These are phyloP conservation scores for Nitzschia putrida DNA, from an alignment of 108 stramenopile genomes.

Conservation along the genomic window DNA sequence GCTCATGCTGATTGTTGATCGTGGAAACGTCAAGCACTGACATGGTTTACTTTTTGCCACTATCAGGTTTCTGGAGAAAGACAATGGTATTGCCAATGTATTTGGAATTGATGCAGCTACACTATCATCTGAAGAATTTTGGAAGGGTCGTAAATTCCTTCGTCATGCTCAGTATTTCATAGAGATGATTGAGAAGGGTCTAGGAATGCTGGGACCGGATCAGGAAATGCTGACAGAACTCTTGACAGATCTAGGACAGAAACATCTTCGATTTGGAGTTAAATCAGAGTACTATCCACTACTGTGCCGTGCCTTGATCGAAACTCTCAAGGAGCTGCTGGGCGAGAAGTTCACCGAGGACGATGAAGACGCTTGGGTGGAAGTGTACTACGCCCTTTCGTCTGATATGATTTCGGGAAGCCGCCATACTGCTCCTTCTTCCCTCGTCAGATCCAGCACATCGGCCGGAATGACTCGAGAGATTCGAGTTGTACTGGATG, in stretches of 20 bases:
- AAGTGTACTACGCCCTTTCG: conserved; percentile 31
- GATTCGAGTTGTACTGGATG: no score
- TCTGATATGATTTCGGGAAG: conserved; percentile 25
- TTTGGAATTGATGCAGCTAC: no score
- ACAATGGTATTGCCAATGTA: no score
- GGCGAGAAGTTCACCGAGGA: conserved; percentile 46
- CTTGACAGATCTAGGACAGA: conserved; percentile 37
- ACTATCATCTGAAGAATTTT: conserved; percentile 3
- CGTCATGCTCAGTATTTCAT: conserved; percentile 36
- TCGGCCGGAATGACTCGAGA: no score
- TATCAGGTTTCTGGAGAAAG: no score
- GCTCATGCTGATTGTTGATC: no score
- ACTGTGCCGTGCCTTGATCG: conserved; percentile 46
- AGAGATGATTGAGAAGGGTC: conserved; percentile 35
- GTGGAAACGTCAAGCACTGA: no score
- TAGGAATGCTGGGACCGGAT: conserved; percentile 51
- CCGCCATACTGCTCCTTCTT: no score
- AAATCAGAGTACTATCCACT: conserved; percentile 40
- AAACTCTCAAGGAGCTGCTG: conserved; percentile 29
- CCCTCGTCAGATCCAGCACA: no score
- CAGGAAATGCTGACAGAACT: conserved; percentile 44
- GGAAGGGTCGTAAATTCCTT: conserved; percentile 4
- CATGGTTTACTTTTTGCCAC: no score
- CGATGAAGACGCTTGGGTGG: conserved; percentile 38
- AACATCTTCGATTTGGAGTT: conserved; percentile 50